phyloP scores from a whole-genome alignment of 805 yeast species.

The Monosporozyma siamensis region DNA sequence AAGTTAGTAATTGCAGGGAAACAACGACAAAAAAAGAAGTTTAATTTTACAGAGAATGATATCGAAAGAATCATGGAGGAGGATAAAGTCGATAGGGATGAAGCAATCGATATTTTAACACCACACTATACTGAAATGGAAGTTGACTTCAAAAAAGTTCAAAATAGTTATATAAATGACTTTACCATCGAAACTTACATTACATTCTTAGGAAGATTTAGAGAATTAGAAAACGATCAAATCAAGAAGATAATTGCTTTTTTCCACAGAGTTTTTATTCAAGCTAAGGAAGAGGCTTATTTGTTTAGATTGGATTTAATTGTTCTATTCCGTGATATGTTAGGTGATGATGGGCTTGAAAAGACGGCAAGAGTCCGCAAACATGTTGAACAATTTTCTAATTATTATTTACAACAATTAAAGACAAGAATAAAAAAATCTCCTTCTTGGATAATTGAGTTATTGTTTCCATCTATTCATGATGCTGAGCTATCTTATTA shows the following conservation, averaged over 20 bases:
- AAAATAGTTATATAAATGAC: constrained; percentile 32
- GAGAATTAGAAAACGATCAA: constrained; percentile 51
- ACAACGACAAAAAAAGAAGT: constrained; percentile 27
- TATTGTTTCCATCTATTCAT: constrained; percentile 53
- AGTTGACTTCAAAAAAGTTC: constrained; percentile 19
- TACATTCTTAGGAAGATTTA: constrained; percentile 47
- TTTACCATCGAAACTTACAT: constrained; percentile 58
- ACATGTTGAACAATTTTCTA: constrained; percentile 57
- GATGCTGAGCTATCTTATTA: constrained; percentile 41
- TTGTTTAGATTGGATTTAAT: constrained; percentile 70
- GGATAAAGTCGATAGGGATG: constrained; percentile 25
- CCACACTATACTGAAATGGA: constrained; percentile 10
- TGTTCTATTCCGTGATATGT: constrained; percentile 43
- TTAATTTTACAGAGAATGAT: constrained; percentile 20
- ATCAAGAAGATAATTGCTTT: constrained; percentile 58
- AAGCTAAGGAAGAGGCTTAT: constrained; percentile 47
- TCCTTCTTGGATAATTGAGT: constrained; percentile 50
- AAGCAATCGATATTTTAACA: constrained; percentile 23
- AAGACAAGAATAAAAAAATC: constrained; percentile 39
- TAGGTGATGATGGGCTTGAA: constrained; percentile 44
- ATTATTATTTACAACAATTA: constrained; percentile 54
- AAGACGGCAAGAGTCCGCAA: constrained; percentile 38
- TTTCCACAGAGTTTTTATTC: constrained; percentile 61
- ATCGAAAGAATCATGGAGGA: constrained; percentile 33
- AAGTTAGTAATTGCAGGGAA: constrained; percentile 40